Base-by-base conservation (phyloP, 2,329 filamentous ascomycete species). In the Curvularia eragrostidis region DNA sequence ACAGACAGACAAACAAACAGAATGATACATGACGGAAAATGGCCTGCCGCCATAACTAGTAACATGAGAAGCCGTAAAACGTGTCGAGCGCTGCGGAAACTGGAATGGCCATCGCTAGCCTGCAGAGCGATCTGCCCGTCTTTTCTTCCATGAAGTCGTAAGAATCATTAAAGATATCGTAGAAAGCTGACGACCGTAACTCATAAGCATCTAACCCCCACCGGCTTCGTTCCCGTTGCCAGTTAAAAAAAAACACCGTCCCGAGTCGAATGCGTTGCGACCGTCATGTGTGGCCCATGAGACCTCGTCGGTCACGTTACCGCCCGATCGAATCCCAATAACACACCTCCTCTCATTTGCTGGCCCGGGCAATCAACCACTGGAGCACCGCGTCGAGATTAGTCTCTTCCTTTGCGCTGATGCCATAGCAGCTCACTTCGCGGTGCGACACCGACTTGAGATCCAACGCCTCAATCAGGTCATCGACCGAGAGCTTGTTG, bases 331-430 rank as follows among this genome's bases (percentile, higher is more conserved):
- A 58, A 52, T 48, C 52, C 60, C 48, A 55, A 63, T 55, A 58
- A 64, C 46, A 49, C 48, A 58, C 32, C 64, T 9, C 26, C 34
- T 18, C 48, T 55, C 50, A 77, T 61, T 75, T 76, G 72, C 69
- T 91, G 63, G 93, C 89, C 77, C 91, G 90, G 67, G 93, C 94
- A 77, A 99, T 94, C 76, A 99, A 83, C 91, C 95, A 99, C 76
- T 97, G 91, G 70, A 99, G 83, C 51, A 99, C 95, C 6, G 94
- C 95, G 74, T 99, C 94, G 65, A 99, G 87, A 80, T 99, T 99
- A 56, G 94, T 99, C 81, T 99, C 95, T 77, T 98, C 94, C 79
- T 98, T 98, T 60, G 94, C 95, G 77, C 93, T 97, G 80, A 99
- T 97, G 61, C 94, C 94, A 78, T 99, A 99, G 81, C 95, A 98